Base-by-base conservation (phyloP, 2,329 filamentous ascomycete species). In the Ceratocystis papillata region DNA sequence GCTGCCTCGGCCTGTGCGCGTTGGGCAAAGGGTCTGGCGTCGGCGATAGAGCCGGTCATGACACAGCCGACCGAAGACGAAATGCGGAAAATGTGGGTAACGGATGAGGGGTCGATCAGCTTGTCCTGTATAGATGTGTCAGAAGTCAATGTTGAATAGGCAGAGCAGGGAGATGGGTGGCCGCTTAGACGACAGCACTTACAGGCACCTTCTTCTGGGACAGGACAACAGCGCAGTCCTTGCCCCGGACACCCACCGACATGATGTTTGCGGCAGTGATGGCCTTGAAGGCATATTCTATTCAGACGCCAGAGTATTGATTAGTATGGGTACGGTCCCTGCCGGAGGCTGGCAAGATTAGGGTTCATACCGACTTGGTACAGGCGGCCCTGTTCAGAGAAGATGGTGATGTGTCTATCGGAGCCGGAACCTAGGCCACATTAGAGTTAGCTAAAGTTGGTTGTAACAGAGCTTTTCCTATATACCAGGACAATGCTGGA, bases 251-350 rank as follows among this genome's bases (percentile, higher is more conserved):
- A 72, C 94, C 94, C 76, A 99, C 85, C 69, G 94, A 94, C 82
- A 96, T 99, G 80, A 99, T 97, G 79, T 97, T 97, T 72, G 94
- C 94, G 69, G 94, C 93, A 72, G 94, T 99, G 79, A 99, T 99
- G 68, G 94, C 94, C 82, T 99, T 99, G 87, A 99, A 99, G 73
- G 94, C 94, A 93, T 99, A 99, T 83, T 99, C 94, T 97, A 76
- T 72, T 12, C 30, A 57, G 25, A 57, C 17, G 5, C 37, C 37
- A 41, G 37, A 17, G n/a, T 22, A 48, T 30, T 44, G 25, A 62
- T 44, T 37, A 46, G 63, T 17, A 33, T 44, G 48, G 7, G 57
- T 25, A 41, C 46, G 12, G 17, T 50, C 45, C 22, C 15, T 8
- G 62, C 50, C 8, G 20, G 15, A 20, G 48, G 22, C 5, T 55